Base-by-base conservation (phyloP, 2,329 filamentous ascomycete species). In the Plenodomus lindquistii region DNA sequence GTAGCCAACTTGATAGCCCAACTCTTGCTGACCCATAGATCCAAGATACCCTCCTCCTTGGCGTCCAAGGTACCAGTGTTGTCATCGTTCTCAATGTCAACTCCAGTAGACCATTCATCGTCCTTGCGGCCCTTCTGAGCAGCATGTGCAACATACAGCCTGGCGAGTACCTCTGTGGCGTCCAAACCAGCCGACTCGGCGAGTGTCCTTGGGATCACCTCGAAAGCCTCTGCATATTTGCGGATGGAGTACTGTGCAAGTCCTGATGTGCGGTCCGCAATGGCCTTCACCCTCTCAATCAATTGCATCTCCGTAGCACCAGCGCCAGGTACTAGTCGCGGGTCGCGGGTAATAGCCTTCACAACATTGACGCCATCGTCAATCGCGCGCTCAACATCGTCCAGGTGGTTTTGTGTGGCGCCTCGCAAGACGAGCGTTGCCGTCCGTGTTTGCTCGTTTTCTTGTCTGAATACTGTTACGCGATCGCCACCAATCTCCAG, bases 361-460 rank as follows among this genome's bases (percentile, higher is more conserved):
- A 99, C 89, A 43, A 96, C 95, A 69, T 97, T 99, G 73, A 99
- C 94, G 58, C 94, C 94, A 62, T 99, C 94, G 65, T 99, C 94
- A 47, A 99, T 92, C 42, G 94, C 94, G 57, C 94, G 87, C 81
- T 99, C 94, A 29, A 99, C 84, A 65, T 99, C 94, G 68, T 99
- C 94, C 19, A 99, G 85, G 74, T 97, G 91, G 79, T 99, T 99
- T 76, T 97, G 93, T 4, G 94, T 99, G 17, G 94, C 94, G 41
- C 95, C 94, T 58, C 94, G 86, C 52, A 99, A 85, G 44, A 99
- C 92, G 40, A 99, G 83, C 7, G 94, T 99, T 17, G 95, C 90
- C 42, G 94, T 99, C 66, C 92, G 85, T 42, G 95, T 97, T 46
- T 86, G 83, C 65, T 96, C 91, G 68, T 91, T 86, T 74, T 99